Percentiles rank a stretch among this genome's conserved stretches.
These are phyloP conservation scores for Taphrina communis DNA, from an alignment of 1,139 yeast genomes.

Conservation along the genomic window DNA sequence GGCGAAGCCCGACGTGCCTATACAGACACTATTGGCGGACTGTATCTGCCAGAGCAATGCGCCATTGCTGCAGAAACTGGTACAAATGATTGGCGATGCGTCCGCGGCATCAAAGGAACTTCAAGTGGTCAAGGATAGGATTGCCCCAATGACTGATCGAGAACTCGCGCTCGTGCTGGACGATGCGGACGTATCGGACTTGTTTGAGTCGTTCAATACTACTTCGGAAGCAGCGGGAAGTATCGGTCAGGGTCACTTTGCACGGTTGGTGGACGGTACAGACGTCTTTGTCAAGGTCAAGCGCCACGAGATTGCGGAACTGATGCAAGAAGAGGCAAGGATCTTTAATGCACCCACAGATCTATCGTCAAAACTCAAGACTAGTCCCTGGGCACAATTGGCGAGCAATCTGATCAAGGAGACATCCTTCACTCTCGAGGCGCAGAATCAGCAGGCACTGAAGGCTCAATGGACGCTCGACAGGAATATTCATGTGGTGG, in stretches of 20 bases:
- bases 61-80: conserved; percentile 17
- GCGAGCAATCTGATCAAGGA: conserved; percentile 18
- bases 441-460: conserved; percentile 13
- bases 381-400: conserved; percentile 22
- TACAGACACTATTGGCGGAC: neutral
- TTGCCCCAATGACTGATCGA: conserved; percentile 20
- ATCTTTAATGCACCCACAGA: conserved; percentile 22
- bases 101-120: conserved; percentile 14
- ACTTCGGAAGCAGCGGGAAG: conserved; percentile 24
- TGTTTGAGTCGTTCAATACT: conserved; percentile 16
- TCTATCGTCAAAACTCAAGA: neutral
- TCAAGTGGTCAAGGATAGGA: conserved; percentile 24
- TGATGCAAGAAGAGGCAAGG: conserved; percentile 22
- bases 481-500: conserved; percentile 17
- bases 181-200: conserved; percentile 1
- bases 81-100: conserved; percentile 34
- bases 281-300: conserved; percentile 29
- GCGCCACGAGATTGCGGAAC: conserved; percentile 14
- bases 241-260: conserved; percentile 27
- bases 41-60: conserved; percentile 14
- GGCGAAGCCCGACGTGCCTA: conserved; percentile 5
- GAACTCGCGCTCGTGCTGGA: conserved; percentile 27
- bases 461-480: conserved; percentile 17
- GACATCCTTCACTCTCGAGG: conserved; percentile 16
- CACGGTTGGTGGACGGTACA: conserved; percentile 12